A percentile compares a stretch with the other conserved stretches of the same genome.
Evolutionary conservation across 352 stramenopile genomes (phyloP).

Genomic region (Phytophthora kernoviae): DNA sequence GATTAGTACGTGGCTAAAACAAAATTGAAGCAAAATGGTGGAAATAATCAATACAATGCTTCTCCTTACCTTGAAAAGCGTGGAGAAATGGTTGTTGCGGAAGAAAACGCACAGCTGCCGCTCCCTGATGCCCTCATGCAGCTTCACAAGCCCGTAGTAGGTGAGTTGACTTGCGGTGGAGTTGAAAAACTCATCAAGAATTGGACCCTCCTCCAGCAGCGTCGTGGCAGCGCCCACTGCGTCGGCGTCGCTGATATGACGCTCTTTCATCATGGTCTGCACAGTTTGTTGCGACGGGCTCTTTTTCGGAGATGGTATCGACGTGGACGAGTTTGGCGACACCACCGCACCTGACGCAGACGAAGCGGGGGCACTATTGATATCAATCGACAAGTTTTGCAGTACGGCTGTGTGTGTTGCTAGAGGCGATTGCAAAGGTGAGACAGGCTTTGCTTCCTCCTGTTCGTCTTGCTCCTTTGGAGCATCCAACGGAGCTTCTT

Average conservation of each 20-base stretch:
- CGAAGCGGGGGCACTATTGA: conserved; percentile 15
- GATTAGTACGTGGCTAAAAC: background rate
- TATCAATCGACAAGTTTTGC: conserved; percentile 50
- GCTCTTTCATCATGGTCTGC: conserved; percentile 77
- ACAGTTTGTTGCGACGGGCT: conserved; percentile 77
- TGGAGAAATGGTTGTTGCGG: conserved; percentile 99
- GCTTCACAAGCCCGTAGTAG: conserved; percentile 91
- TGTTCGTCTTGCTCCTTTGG: conserved; percentile 4
- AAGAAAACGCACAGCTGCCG: conserved; percentile 97
- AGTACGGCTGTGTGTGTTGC: conserved; percentile 24
- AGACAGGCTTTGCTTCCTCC: conserved; percentile 25
- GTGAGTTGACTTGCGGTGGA: conserved; percentile 93
- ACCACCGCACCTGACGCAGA: background rate
- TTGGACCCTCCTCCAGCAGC: conserved; percentile 74
- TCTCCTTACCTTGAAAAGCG: conserved; percentile 91
- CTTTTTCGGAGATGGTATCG: conserved; percentile 42
- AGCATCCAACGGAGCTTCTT: conserved; percentile 5
- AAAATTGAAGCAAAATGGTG: background rate
- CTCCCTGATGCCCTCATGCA: conserved; percentile 92
- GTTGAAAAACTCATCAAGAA: conserved; percentile 92
- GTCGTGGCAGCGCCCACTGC: conserved; percentile 59
- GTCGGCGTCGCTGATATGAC: conserved; percentile 72
- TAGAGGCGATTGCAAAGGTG: conserved; percentile 14
- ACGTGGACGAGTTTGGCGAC: conserved; percentile 24
- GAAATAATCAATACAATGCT: background rate